Evolutionary conservation across 805 yeast species (phyloP), one percentile per base, ranked within the genome.

Genomic region (Ogataea corticis): DNA sequence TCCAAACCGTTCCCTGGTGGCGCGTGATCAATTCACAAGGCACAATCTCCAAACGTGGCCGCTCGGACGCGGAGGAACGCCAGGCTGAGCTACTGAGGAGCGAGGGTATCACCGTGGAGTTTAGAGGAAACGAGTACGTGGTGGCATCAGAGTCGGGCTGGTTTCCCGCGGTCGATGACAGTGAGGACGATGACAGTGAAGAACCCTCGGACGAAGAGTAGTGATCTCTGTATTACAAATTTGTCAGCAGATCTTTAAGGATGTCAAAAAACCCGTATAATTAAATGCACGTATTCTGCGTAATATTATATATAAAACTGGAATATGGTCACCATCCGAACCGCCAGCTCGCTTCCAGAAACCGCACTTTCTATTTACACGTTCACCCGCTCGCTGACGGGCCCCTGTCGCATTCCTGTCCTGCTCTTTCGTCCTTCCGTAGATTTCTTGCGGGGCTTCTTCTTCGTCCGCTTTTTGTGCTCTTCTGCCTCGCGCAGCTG

Each of bases 1-100:
- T 56, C 9, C 62, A 53, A 2, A 67, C 66, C 9, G 75, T 85
- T 12, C 92, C 92, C 3, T 87, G 95, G 95, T 86, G 92, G 92
- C 65, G 95, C 29, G 86, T 87, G 1, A 68, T 87, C 9, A 73
- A 76, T 18, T 70, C 85, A n/a, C 65, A 76, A 14, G 94, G 94
- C 0, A 68, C 64, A 15, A 80, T 86, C 2, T 77, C 89, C 4
- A 75, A 76, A 2, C 59, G 86, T 35, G 77, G 59, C 9, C 65
- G 58, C 29, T 59, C 69, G 0, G 61, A 62, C 19, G 74, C 76
- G 1, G 79, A 76, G 42, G 51, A 57, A 11, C 52, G 58, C 17
- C 92, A 85, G 58, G 70, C 73, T 10, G 62, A 66, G 6, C 52
- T 57, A 38, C 63, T 85, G 17, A 46, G 61, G 15, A 57, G 50